Evolutionary conservation across 176 grass and related monocot species (phyloP), one percentile per base, ranked within the genome.

Genomic region (Urochloa ruziziensis): DNA sequence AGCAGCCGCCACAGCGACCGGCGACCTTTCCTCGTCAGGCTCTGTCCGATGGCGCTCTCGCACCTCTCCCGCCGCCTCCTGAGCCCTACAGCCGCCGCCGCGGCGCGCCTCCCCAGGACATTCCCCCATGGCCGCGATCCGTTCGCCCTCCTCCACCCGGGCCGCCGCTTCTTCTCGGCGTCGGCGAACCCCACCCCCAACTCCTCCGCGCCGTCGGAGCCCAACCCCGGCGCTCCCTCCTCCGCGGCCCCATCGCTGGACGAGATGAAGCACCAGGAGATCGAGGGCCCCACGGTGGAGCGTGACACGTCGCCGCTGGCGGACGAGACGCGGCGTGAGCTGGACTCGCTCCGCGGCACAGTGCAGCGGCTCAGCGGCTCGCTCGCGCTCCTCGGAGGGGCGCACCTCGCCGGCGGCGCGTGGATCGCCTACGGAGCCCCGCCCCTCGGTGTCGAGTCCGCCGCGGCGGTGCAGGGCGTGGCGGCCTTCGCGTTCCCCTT

Each of bases 271-370:
- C 93, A 99, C 74, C 93, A 99, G 74, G 96, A 99, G 85, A 99
- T 99, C 44, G 89, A 93, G 82, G 96, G 91, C 4, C 96, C 96
- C 24, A 99, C 96, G 62, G 93, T 99, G 49, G 96, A 92, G 77
- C 89, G 93, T 60, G 93, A 99, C 85, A 74, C 77, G 36, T 99
- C 96, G 46, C 73, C 85, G 17, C 89, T 99, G 7, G 96, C 93
- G 10, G 90, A 92, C 68, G 96, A 99, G 89, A 87, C 91, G 60
- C 87, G 93, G 25, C 71, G 89, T 80, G 87, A 90, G 85, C 83
- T 99, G 63, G 85, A 96, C 63, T 67, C 57, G 69, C 89, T 96
- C 70, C 77, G 85, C 73, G 74, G 79, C 77, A 77, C 87, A 51
- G 86, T 95, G 75, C 82, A 89, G 28, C 71, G 86, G 35, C 87